phyloP scores from a whole-genome alignment of 306 rosid genomes.

The Trifolium subterraneum region DNA sequence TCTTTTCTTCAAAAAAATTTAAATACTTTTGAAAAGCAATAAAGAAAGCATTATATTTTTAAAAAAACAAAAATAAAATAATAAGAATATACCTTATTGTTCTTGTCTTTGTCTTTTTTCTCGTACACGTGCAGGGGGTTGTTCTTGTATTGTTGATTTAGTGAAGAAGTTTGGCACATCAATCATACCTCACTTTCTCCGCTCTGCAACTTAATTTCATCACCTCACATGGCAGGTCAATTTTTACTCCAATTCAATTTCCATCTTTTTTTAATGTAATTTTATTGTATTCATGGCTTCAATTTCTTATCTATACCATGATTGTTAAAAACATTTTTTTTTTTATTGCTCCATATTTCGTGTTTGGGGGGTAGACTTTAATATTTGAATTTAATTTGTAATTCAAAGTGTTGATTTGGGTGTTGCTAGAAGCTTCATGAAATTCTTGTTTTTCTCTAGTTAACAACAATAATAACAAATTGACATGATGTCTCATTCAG shows the following conservation, averaged over 20 bases:
- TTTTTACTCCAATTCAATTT: neutral
- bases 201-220: constrained; percentile 36
- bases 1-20: no score
- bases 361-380: no score
- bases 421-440: constrained; percentile 22
- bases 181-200: constrained; percentile 37
- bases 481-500: constrained; percentile 7
- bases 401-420: neutral
- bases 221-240: constrained; percentile 42
- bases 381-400: neutral
- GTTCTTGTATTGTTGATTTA: neutral
- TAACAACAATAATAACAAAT: neutral
- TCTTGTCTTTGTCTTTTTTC: neutral
- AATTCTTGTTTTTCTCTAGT: neutral
- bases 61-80: no score
- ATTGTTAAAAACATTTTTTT: no score
- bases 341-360: no score
- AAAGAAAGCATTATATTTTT: no score
- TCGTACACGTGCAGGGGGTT: constrained; percentile 29
- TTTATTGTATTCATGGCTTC: no score
- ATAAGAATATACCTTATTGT: neutral
- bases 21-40: no score
- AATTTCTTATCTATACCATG: no score
- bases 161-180: constrained; percentile 15
- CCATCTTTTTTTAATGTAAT: neutral